Evolutionary conservation across 345 rosid species (phyloP), one percentile per base, ranked within the genome.

Genomic region (Adansonia digitata): DNA sequence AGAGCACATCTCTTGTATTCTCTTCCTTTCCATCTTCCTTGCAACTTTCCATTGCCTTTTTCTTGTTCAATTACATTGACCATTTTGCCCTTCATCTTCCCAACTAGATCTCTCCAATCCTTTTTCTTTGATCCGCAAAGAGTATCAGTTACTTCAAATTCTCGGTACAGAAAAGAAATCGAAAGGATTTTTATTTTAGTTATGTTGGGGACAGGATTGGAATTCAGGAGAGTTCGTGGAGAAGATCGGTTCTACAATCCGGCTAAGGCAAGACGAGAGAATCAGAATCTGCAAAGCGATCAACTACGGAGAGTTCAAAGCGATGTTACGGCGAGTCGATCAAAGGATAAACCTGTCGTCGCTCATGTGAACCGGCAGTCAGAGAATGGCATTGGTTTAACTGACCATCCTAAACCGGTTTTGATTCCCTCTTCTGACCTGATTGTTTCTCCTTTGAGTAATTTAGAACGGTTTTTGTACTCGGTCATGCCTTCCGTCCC

Each of bases 121-220:
- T 3, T 71, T 49, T 45, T 59, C 61, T 67, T 52, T 57, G 68
- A 63, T 37, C 26, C 68, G 26, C 68, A 29, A 27, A 59, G n/a
- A 27, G 39, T 14, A 29, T 59, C 64, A 5, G 4, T 29, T 29
- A 37, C 69, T 63, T 39, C 29, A 37, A 20, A 37, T 37, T n/a
- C 12, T 63, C 4, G 4, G 27, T 18, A n/a, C 29, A 10, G 11
- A 34, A 70, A 22, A 1, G 17, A 15, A 7, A 59, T 59, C 64
- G 8, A 13, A 52, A 39, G 20, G 20, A 17, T 1, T 3, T 48
- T 48, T 14, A 7, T 56, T 56, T 67, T 62, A 45, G 74, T 77
- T 22, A 90, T 90, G 94, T 77, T 83, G 26, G 85, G 91, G 12
- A 20, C 86, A 4, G 89, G 92, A 67, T 77, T 88, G 82, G 83